A percentile compares a stretch with the other conserved stretches of the same genome.
Evolutionary conservation across 2,329 filamentous ascomycete species (phyloP).

Genomic region (Phoma herbarum): DNA sequence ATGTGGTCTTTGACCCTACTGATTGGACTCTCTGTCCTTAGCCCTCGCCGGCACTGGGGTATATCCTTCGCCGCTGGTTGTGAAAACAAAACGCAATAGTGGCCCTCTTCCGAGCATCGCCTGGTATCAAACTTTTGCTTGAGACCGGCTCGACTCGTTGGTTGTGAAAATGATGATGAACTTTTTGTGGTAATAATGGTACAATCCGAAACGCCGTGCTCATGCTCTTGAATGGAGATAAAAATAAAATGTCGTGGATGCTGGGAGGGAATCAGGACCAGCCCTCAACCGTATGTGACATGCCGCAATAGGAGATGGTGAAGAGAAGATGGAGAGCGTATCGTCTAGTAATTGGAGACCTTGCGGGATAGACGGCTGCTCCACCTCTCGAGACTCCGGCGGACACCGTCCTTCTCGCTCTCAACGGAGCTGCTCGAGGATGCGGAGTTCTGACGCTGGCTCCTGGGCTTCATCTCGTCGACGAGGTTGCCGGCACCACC

Average conservation of each 20-base stretch:
- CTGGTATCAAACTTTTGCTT: conserved; percentile 24
- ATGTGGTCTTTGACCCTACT: conserved; percentile 17
- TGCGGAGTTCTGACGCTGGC: conserved; percentile 42
- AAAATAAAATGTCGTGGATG: neutral
- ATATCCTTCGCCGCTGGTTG: conserved; percentile 50
- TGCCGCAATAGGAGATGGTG: conserved; percentile 17
- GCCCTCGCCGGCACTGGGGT: conserved; percentile 47
- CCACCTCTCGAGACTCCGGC: conserved; percentile 48
- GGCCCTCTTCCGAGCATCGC: conserved; percentile 39
- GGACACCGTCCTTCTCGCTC: conserved; percentile 41
- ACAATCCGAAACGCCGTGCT: conserved; percentile 33
- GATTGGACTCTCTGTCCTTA: conserved; percentile 25
- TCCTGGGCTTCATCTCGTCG: conserved; percentile 49
- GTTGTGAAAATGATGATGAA: conserved; percentile 37
- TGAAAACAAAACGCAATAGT: conserved; percentile 31
- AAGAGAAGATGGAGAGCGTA: conserved; percentile 14
- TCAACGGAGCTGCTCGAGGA: conserved; percentile 40
- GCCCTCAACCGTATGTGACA: conserved; percentile 39
- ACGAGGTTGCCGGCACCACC: conserved; percentile 67
- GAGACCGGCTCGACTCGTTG: conserved; percentile 38
- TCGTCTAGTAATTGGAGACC: conserved; percentile 42
- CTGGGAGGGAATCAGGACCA: conserved; percentile 52
- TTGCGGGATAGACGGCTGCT: conserved; percentile 47
- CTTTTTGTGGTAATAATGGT: conserved; percentile 27
- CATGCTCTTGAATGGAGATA: conserved; percentile 28